Evolutionary conservation across 1,284 basidiomycete species (phyloP).

Genomic region (Trametes hirsuta): DNA sequence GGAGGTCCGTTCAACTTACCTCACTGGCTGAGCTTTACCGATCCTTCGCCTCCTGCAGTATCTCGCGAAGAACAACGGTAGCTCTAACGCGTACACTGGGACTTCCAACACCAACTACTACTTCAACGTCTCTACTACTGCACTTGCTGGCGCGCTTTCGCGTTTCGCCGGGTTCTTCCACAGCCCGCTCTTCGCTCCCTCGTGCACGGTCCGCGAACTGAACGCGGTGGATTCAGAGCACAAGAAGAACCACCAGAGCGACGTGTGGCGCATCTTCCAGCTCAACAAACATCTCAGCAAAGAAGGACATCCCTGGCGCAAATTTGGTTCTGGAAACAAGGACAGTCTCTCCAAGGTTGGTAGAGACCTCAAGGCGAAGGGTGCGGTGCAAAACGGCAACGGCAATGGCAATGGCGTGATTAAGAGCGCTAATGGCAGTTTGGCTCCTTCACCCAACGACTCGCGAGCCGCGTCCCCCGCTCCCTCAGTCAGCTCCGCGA

Average conservation of each 20-base stretch:
- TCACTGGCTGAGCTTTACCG: not conserved
- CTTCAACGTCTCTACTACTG: conserved; percentile 90
- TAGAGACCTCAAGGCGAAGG: conserved; percentile 53
- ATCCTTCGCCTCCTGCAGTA: conserved; percentile 49
- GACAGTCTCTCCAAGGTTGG: conserved; percentile 81
- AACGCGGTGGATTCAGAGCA: conserved; percentile 98
- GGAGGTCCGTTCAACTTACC: conserved; percentile 50
- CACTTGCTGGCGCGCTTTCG: conserved; percentile 83
- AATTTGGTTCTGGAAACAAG: conserved; percentile 94
- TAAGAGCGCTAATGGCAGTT: conserved; percentile 35
- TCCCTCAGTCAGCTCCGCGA: conserved; percentile 55
- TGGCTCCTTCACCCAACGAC: conserved; percentile 49
- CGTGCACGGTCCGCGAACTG: conserved; percentile 92
- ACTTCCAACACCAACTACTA: conserved; percentile 94
- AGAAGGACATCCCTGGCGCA: conserved; percentile 85
- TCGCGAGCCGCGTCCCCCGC: conserved; percentile 66
- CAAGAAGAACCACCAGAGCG: conserved; percentile 97
- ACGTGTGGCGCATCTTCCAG: conserved; percentile 97
- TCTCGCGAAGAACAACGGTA: conserved; percentile 89
- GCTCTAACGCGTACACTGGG: conserved; percentile 94
- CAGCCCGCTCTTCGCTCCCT: conserved; percentile 88
- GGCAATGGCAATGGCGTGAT: conserved; percentile 21
- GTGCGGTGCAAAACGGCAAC: conserved; percentile 38
- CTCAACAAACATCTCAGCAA: conserved; percentile 89
- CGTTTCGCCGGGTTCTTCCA: conserved; percentile 96